Conservation (phyloP, 306 rosid genomes). For the Vachellia pachyceras region DNA sequence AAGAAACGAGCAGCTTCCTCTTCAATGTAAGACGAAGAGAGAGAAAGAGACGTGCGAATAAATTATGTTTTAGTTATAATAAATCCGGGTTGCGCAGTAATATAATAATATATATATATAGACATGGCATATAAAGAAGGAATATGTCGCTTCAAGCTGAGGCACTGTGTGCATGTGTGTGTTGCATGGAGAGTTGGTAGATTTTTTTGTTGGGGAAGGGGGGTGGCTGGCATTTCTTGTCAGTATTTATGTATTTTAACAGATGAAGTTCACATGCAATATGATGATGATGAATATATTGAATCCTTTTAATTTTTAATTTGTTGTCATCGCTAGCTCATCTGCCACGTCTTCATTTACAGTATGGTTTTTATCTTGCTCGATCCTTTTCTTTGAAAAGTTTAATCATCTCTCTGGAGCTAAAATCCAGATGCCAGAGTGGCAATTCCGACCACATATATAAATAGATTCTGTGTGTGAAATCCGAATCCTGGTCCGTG, state of each 20-base stretch:
- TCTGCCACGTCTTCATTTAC: constrained; percentile 32
- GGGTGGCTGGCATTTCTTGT: constrained; percentile 40
- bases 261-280: constrained; percentile 54
- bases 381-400: background rate
- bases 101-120: no score
- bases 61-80: background rate
- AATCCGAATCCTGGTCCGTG: background rate
- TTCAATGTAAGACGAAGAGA: background rate
- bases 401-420: background rate
- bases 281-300: constrained; percentile 30
- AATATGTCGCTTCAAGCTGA: constrained; percentile 15
- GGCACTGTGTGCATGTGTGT: constrained; percentile 34
- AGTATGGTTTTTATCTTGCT: background rate
- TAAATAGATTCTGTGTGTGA: background rate
- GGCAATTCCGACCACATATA: background rate
- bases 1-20: background rate
- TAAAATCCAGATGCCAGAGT: constrained; percentile 1
- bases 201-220: background rate
- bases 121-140: background rate
- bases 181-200: constrained; percentile 33
- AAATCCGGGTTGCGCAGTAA: background rate
- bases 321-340: constrained; percentile 19
- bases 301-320: constrained; percentile 22
- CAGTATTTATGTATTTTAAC: constrained; percentile 20
- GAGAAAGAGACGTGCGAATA: no score